Evolutionary conservation across 495 filamentous ascomycete genomes (phyloP), one percentile per base, ranked within the genome.

Genomic region (Cairneyella variabilis): DNA sequence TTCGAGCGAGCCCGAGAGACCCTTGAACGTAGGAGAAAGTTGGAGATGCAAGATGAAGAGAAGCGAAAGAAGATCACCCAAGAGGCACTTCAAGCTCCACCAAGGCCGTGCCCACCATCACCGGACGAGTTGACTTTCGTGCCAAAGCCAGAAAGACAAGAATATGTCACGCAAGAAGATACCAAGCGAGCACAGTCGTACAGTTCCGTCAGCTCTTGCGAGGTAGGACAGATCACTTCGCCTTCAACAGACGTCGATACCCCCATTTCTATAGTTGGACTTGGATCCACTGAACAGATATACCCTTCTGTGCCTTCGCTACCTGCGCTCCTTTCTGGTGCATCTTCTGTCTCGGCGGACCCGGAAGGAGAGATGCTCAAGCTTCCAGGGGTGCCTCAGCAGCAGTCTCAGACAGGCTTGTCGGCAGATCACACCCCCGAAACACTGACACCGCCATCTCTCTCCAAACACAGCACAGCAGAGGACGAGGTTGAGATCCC

Each of bases 301-400:
- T 34, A 87, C 83, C 62, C 81, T 77, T 88, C 86, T 14, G 84
- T 89, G 56, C 86, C 87, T 12, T 89, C 86, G 37, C 76, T 91
- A 5, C 87, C 87, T 2, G 87, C 87, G 34, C 77, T 91, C 5
- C 72, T 89, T 12, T 89, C 86, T 26, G 83, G 85, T n/a, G 85
- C 85, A n/a, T 88, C 86, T 23, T 91, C 87, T n/a, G 70, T 89
- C 17, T 90, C 84, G 17, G 82, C 73, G 11, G 76, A 80, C 38
- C 62, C 71, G 1, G 80, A 82, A 57, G 76, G 72, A 5, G 77
- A 82, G 26, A 76, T 79, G 38, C 66, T 80, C 12, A 61, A 71
- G 46, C 64, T 66, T n/a, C 77, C 77, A 5, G 76, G 76, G 3
- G 62, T 71, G 5, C 60, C 75, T 25, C 62, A 64, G 17, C 36